Conservation (phyloP, 2,329 filamentous ascomycete genomes). For the Aspergillus pseudoviridinutans region DNA sequence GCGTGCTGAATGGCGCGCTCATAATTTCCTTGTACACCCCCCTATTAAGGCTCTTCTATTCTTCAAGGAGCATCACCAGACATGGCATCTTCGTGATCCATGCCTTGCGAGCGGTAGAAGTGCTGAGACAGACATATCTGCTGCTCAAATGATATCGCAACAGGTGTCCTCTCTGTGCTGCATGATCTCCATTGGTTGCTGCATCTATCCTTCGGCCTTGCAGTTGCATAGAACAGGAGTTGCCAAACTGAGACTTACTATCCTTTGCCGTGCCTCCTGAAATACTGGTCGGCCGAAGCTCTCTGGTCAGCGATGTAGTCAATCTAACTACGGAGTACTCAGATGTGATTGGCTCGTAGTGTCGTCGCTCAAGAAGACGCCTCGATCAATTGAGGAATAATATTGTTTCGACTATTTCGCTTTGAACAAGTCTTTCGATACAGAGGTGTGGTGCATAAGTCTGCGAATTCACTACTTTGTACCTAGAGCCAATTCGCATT, state of each 20-base stretch:
- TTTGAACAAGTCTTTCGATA: neutral
- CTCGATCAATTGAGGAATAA: neutral
- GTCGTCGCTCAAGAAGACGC: neutral
- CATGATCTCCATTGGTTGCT: constrained; percentile 7
- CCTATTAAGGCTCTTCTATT: neutral
- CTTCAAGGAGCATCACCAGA: neutral
- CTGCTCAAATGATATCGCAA: constrained; percentile 9
- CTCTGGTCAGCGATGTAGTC: neutral
- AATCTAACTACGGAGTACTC: neutral
- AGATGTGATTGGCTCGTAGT: neutral
- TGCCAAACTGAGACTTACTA: neutral
- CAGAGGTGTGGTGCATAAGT: no score
- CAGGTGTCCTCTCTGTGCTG: constrained; percentile 13
- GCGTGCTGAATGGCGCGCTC: neutral
- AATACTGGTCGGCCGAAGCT: no score
- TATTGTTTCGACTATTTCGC: neutral
- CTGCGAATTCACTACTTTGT: no score
- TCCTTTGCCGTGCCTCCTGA: neutral
- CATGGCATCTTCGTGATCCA: neutral
- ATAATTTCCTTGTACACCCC: neutral
- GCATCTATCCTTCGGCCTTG: neutral
- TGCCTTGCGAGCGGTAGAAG: neutral
- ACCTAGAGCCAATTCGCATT: no score
- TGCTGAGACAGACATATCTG: neutral
- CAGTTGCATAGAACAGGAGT: neutral